Conservation (phyloP, 345 rosid genomes). For the Eucalyptus sp. region DNA sequence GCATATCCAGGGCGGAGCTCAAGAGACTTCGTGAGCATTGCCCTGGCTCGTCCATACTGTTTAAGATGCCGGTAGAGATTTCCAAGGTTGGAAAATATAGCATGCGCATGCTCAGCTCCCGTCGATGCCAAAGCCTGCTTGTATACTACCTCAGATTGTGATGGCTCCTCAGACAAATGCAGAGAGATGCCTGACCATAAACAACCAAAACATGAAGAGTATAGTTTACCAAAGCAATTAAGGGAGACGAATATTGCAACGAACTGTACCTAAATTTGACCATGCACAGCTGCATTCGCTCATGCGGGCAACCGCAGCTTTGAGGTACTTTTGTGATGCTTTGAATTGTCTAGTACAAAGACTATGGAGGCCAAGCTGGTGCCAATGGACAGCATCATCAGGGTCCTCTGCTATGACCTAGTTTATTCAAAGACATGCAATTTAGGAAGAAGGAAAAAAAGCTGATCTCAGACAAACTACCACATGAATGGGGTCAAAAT, state of each 20-base stretch:
- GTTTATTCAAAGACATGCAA: background rate
- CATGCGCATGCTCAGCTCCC: conserved; percentile 46
- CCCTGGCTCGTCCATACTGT: conserved; percentile 73
- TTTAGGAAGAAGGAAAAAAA: background rate
- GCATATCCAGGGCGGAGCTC: conserved; percentile 86
- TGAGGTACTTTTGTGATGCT: conserved; percentile 80
- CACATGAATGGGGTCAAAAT: background rate
- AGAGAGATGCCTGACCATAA: conserved; percentile 50
- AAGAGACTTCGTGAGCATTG: conserved; percentile 80
- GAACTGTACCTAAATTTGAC: conserved; percentile 71
- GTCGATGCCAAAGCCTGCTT: conserved; percentile 60
- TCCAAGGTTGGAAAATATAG: conserved; percentile 80
- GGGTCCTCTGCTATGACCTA: conserved; percentile 82
- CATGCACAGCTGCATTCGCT: conserved; percentile 63
- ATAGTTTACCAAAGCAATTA: background rate
- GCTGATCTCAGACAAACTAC: background rate
- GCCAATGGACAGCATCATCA: conserved; percentile 78
- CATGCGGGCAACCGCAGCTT: conserved; percentile 57
- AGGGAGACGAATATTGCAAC: background rate
- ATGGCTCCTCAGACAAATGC: conserved; percentile 61
- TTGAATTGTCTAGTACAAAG: conserved; percentile 68
- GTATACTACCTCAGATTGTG: conserved; percentile 55
- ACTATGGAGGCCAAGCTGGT: conserved; percentile 91
- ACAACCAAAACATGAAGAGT: background rate
- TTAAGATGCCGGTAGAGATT: conserved; percentile 74